phyloP scores from a whole-genome alignment of 805 yeast species.

The Brettanomyces sp. region DNA sequence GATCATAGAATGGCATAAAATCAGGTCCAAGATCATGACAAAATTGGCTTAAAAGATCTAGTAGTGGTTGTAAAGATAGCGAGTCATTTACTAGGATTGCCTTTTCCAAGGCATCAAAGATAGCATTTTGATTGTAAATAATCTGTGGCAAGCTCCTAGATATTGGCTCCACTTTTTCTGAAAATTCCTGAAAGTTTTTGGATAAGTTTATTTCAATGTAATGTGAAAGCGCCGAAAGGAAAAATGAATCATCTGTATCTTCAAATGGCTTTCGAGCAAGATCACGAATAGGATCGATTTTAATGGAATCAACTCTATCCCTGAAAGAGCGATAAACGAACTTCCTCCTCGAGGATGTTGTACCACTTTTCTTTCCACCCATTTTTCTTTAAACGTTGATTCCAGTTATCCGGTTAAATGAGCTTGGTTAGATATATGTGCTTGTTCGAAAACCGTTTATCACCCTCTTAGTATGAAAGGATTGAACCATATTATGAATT shows the following conservation, averaged over 20 bases:
- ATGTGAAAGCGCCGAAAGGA: constrained; percentile 66
- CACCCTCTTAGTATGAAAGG: too few species aligned
- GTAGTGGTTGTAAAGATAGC: constrained; percentile 66
- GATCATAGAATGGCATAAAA: constrained; percentile 56
- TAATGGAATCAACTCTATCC: constrained; percentile 74
- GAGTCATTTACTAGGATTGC: constrained; percentile 50
- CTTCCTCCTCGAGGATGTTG: constrained; percentile 47
- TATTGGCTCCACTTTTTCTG: constrained; percentile 41
- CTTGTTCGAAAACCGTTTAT: too few species aligned
- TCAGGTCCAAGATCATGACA: constrained; percentile 91
- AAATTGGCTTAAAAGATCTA: constrained; percentile 76
- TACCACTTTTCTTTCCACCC: constrained; percentile 24
- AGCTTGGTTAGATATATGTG: too few species aligned
- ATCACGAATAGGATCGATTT: constrained; percentile 61
- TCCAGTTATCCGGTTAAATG: neutral
- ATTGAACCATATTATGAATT: neutral
- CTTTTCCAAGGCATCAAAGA: constrained; percentile 34
- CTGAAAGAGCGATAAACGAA: constrained; percentile 69
- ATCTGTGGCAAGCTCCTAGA: constrained; percentile 74
- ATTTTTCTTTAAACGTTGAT: constrained; percentile 13
- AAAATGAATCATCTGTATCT: constrained; percentile 68
- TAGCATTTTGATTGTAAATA: constrained; percentile 54
- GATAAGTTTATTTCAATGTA: constrained; percentile 86
- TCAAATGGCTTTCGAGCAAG: constrained; percentile 54
- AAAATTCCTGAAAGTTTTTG: constrained; percentile 56